Base-by-base conservation (phyloP, 495 filamentous ascomycete genomes). In the Cenococcum geophilum region DNA sequence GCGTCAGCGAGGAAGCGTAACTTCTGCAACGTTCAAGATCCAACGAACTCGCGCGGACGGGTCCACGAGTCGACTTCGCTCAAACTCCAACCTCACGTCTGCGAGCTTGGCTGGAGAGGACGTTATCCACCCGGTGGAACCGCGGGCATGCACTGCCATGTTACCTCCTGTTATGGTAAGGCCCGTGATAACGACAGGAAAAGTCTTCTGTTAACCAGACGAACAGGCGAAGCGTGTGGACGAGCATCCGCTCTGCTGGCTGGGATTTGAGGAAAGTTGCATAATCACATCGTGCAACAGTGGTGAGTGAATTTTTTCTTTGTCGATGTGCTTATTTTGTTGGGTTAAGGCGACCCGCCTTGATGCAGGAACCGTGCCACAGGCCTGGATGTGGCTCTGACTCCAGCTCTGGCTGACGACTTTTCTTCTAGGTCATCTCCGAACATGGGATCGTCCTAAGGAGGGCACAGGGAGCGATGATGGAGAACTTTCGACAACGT, bases 161-260 rank as follows among this genome's bases (percentile, higher is more conserved):
- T 73, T 98, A 52, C 93, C 95, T n/a, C 93, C 93, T 50, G 89
- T 98, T 21, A 86, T 97, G 84, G 87, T 89, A 76, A 64, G 79
- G 72, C 34, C 43, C 6, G 32, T 21, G 36, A 49, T 11, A 47
- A 40, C 5, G 25, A 56, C 5, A 16, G 34, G 4, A 5, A 40
- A 56, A 36, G 25, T 8, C 22, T 51, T 12, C 23, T 37, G 14
- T 25, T 36, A 55, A 58, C 43, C 16, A 9, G 5, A 49, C 56
- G 23, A 52, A 43, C 62, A 91, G 89, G 89, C 86, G 18, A 97
- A 97, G 78, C 78, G 79, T 5, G 82, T 95, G 23, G 92, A 96
- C 68, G 80, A 84, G 59, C 89, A 97, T 71, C 92, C 91, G 54
- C 77, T 95, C 51, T 88, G 82, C 69, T 96, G 92, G 89, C 70